Evolutionary conservation across 2,329 filamentous ascomycete species (phyloP).

Genomic region (Xylariomycetidae sp.): DNA sequence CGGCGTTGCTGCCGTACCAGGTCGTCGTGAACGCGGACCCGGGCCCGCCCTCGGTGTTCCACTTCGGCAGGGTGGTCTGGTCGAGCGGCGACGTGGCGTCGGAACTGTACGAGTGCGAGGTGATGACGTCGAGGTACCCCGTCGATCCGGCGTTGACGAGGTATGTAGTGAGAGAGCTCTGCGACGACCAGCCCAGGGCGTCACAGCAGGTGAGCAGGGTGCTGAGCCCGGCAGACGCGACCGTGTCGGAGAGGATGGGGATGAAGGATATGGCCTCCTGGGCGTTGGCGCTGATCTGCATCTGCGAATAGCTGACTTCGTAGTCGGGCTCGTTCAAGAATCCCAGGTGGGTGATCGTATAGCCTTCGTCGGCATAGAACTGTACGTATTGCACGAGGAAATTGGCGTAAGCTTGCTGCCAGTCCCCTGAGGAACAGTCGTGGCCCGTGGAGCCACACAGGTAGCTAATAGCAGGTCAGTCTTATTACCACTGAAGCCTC

Average conservation of each 20-base stretch:
- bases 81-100: constrained; percentile 9
- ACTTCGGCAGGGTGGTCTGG: constrained; percentile 26
- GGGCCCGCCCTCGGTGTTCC: constrained; percentile 40
- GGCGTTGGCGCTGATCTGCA: constrained; percentile 27
- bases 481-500: background rate
- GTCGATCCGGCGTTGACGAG: constrained; percentile 9
- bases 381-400: constrained; percentile 43
- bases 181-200: constrained; percentile 18
- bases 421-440: constrained; percentile 35
- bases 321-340: constrained; percentile 43
- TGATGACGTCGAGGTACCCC: constrained; percentile 10
- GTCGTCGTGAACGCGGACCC: constrained; percentile 23
- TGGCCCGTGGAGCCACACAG: constrained; percentile 35
- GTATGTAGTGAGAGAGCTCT: constrained; percentile 8
- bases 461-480: constrained; percentile 13
- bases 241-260: constrained; percentile 33
- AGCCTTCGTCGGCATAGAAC: constrained; percentile 37
- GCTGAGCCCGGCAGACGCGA: constrained; percentile 30
- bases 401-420: constrained; percentile 43
- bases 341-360: constrained; percentile 40
- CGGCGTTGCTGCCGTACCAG: constrained; percentile 34
- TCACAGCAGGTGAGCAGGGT: constrained; percentile 42
- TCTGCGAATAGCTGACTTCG: constrained; percentile 29
- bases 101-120: constrained; percentile 12
- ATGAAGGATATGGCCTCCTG: constrained; percentile 25